Percentiles rank a stretch among this genome's conserved stretches.
Evolutionary conservation across 352 stramenopile species (phyloP).

Genomic region (Globisporangium canariense): DNA sequence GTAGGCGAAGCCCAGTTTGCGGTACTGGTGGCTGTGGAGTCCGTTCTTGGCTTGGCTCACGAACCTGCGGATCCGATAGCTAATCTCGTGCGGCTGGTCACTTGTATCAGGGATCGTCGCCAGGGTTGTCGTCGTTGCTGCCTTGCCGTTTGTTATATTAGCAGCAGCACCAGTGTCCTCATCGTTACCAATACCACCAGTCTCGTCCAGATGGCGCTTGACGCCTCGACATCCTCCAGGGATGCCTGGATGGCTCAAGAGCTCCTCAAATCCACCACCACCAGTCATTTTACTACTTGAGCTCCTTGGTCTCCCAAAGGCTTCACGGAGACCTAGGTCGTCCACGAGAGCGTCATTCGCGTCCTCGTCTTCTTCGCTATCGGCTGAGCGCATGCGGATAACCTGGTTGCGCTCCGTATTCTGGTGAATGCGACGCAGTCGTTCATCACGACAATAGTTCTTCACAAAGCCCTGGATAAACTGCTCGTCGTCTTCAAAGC

Average conservation of each 20-base stretch:
- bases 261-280: background rate
- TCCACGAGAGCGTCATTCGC: background rate
- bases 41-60: slow-evolving; percentile 53
- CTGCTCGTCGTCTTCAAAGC: slow-evolving; percentile 62
- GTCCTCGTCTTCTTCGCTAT: slow-evolving; percentile 37
- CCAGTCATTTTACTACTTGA: background rate
- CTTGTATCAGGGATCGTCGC: background rate
- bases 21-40: slow-evolving; percentile 63
- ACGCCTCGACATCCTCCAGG: background rate
- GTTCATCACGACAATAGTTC: slow-evolving; percentile 76
- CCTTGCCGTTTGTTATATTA: background rate
- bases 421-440: slow-evolving; percentile 61
- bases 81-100: slow-evolving; percentile 36
- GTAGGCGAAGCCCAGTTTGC: slow-evolving; percentile 74
- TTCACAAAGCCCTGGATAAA: slow-evolving; percentile 75
- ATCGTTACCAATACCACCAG: background rate
- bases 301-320: background rate
- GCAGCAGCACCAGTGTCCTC: background rate
- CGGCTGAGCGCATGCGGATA: slow-evolving; percentile 41
- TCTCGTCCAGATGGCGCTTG: slow-evolving; percentile 3
- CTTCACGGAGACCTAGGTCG: background rate
- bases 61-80: slow-evolving; percentile 69
- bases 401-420: slow-evolving; percentile 56
- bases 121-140: background rate
- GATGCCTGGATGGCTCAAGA: background rate